Evolutionary conservation across 2,329 filamentous ascomycete species (phyloP).

Genomic region (Furcasterigmium furcatum): DNA sequence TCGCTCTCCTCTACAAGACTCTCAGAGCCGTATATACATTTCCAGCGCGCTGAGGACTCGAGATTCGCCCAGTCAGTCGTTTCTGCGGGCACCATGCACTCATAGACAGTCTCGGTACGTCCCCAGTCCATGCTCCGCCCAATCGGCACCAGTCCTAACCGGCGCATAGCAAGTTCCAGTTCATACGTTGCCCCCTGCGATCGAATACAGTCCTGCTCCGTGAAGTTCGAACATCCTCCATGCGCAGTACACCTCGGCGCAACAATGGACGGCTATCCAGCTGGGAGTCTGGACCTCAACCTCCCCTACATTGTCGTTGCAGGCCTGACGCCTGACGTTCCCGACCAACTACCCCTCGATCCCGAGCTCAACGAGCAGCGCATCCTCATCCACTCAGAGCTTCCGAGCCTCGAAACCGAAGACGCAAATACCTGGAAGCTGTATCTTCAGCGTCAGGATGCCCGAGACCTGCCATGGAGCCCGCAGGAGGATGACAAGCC

Average conservation of each 20-base stretch:
- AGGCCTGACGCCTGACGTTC: conserved; percentile 54
- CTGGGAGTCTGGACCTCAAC: conserved; percentile 81
- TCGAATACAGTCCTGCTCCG: no score
- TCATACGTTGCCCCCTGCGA: no score
- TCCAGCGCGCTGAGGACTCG: no score
- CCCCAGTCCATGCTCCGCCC: no score
- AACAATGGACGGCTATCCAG: conserved; percentile 75
- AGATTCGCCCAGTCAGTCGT: no score
- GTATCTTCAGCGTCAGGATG: conserved; percentile 65
- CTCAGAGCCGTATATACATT: no score
- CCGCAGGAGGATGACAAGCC: conserved; percentile 47
- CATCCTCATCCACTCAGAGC: conserved; percentile 65
- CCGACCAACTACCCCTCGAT: conserved; percentile 37
- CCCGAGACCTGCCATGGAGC: conserved; percentile 64
- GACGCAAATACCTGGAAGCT: conserved; percentile 63
- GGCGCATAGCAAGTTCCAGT: no score
- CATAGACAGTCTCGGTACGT: background rate
- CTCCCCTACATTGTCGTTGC: conserved; percentile 81
- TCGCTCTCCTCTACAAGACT: no score
- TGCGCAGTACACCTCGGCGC: background rate
- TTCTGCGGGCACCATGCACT: no score
- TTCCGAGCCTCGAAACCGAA: conserved; percentile 62
- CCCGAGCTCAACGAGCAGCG: conserved; percentile 55
- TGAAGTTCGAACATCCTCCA: no score
- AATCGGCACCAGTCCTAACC: no score